These are phyloP conservation scores for Sporothrix variecibatus DNA, from an alignment of 2,329 filamentous ascomycete genomes.

Conservation along the genomic window DNA sequence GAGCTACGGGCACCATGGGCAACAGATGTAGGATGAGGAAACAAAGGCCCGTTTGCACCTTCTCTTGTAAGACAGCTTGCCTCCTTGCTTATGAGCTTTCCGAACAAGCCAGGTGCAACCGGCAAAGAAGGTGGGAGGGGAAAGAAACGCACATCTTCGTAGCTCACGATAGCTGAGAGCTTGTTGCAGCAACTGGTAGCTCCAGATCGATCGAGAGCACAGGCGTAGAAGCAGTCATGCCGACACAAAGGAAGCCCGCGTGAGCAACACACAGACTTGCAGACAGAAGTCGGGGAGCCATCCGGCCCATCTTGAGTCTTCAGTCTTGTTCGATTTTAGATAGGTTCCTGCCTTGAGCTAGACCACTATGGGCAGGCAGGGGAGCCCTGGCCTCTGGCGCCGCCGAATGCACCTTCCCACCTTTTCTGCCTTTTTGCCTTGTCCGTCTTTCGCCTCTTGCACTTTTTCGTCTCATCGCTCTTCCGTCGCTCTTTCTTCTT, in stretches of 20 bases:
- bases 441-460: slow-evolving; percentile 16
- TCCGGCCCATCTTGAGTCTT: neutral
- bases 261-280: slow-evolving; percentile 5
- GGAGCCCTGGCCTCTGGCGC: neutral
- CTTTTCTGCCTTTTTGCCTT: neutral
- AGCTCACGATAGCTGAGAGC: slow-evolving; percentile 4
- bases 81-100: neutral
- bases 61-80: slow-evolving; percentile 8
- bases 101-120: neutral
- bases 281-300: neutral
- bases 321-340: neutral
- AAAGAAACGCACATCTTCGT: neutral
- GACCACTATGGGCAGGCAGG: slow-evolving; percentile 6
- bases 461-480: slow-evolving; percentile 1
- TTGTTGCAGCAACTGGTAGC: neutral
- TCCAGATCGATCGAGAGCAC: neutral
- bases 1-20: neutral
- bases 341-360: slow-evolving; percentile 8
- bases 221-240: neutral
- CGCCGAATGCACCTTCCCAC: neutral
- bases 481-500: neutral
- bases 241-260: slow-evolving; percentile 13
- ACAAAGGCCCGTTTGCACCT: slow-evolving; percentile 9
- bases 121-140: neutral
- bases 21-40: neutral